Conservation (phyloP, 768 basidiomycete genomes). For the Clavulina sp. region DNA sequence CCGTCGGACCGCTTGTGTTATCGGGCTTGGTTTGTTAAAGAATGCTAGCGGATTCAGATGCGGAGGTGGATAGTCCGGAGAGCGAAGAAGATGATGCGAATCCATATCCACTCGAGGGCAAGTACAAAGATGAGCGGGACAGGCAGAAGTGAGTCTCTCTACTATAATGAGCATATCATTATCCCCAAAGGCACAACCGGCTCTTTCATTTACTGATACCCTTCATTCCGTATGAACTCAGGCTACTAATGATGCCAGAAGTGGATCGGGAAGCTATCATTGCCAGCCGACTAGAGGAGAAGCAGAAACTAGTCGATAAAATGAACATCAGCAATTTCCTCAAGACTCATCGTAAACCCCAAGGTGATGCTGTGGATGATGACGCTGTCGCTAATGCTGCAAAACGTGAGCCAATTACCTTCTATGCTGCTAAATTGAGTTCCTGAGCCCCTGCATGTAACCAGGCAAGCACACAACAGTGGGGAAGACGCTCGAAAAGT, state of each 20-base stretch:
- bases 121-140: constrained; percentile 74
- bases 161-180: not conserved
- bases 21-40: not conserved
- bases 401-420: constrained; percentile 38
- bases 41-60: constrained; percentile 18
- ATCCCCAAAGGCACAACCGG: not conserved
- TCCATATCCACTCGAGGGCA: constrained; percentile 81
- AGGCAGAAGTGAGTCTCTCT: constrained; percentile 44
- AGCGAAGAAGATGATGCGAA: constrained; percentile 42
- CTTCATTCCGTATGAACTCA: constrained; percentile 8
- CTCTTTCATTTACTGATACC: too few relatives aligned
- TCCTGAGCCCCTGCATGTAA: constrained; percentile 7
- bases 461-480: constrained; percentile 63
- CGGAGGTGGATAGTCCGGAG: constrained; percentile 38
- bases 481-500: constrained; percentile 67
- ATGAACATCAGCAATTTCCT: constrained; percentile 58
- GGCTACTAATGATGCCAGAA: constrained; percentile 71
- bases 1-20: constrained; percentile 17
- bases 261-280: constrained; percentile 80
- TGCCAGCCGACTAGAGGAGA: constrained; percentile 61
- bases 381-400: constrained; percentile 55
- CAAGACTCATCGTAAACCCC: constrained; percentile 39
- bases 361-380: constrained; percentile 23
- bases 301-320: constrained; percentile 56
- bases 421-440: constrained; percentile 7